Percentiles rank a stretch among this genome's conserved stretches.
These are phyloP conservation scores for Tephrocybe sp. DNA, from an alignment of 768 basidiomycete genomes.

Conservation along the genomic window DNA sequence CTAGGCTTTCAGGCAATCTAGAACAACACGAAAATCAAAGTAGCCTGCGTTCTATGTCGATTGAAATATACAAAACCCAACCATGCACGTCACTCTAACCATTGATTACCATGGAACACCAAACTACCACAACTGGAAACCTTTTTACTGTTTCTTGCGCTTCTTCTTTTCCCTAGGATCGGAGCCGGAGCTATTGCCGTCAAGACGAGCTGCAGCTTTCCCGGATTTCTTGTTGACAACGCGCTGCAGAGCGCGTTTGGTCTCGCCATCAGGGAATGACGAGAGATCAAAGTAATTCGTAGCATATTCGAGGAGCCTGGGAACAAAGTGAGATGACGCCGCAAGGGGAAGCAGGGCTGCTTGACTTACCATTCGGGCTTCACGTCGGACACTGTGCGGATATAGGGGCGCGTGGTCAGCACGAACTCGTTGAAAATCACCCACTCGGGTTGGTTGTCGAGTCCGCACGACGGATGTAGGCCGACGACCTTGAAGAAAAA, in stretches of 20 bases:
- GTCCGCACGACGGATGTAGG: slow-evolving; percentile 84
- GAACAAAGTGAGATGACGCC: slow-evolving; percentile 3
- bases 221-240: slow-evolving; percentile 52
- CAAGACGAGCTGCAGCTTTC: slow-evolving; percentile 28
- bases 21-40: too few species aligned
- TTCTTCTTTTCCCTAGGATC: slow-evolving; percentile 31
- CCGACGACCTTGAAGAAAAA: slow-evolving; percentile 73
- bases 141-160: slow-evolving; percentile 24
- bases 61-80: slow-evolving; percentile 2
- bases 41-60: neutral
- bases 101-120: neutral
- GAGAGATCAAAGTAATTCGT: slow-evolving; percentile 65
- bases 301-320: slow-evolving; percentile 40
- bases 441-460: slow-evolving; percentile 89
- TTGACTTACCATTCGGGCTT: slow-evolving; percentile 75
- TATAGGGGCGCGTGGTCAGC: slow-evolving; percentile 82
- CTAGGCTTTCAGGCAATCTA: too few species aligned
- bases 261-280: slow-evolving; percentile 66
- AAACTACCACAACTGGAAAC: neutral
- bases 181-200: slow-evolving; percentile 15
- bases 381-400: slow-evolving; percentile 89
- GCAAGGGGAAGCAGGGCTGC: slow-evolving; percentile 1
- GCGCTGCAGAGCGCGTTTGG: slow-evolving; percentile 61
- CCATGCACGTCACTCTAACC: neutral
- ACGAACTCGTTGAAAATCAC: slow-evolving; percentile 95